These are phyloP conservation scores for Trametes maxima DNA, from an alignment of 768 basidiomycete genomes.

Conservation along the genomic window DNA sequence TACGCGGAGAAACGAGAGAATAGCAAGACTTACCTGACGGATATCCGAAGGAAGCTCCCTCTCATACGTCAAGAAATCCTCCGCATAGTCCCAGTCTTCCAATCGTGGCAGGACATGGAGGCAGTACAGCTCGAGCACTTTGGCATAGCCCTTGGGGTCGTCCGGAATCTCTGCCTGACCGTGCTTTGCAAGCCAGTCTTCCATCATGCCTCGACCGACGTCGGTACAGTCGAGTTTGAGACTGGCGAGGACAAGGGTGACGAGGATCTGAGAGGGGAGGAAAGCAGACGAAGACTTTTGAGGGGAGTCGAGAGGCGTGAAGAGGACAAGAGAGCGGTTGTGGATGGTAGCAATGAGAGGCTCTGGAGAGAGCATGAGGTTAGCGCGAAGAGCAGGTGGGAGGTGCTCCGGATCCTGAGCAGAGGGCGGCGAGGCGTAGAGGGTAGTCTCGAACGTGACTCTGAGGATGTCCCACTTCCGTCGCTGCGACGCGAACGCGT, in stretches of 20 bases:
- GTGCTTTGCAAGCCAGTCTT: slow-evolving; percentile 76
- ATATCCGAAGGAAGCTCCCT: slow-evolving; percentile 54
- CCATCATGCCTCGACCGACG: slow-evolving; percentile 64
- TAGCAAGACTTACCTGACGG: slow-evolving; percentile 50
- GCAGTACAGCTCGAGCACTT: slow-evolving; percentile 76
- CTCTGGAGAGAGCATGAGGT: slow-evolving; percentile 60
- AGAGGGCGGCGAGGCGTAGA: slow-evolving; percentile 59
- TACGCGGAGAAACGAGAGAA: slow-evolving; percentile 4
- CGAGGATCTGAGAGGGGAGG: slow-evolving; percentile 69
- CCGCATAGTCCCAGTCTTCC: slow-evolving; percentile 79
- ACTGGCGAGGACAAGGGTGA: slow-evolving; percentile 70
- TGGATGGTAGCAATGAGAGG: slow-evolving; percentile 58
- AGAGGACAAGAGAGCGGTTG: slow-evolving; percentile 66
- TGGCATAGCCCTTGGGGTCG: slow-evolving; percentile 57
- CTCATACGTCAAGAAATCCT: slow-evolving; percentile 76
- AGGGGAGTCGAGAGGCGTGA: slow-evolving; percentile 51
- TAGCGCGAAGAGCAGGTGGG: slow-evolving; percentile 54
- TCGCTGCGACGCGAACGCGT: slow-evolving; percentile 49
- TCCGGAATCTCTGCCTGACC: slow-evolving; percentile 37
- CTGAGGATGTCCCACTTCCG: slow-evolving; percentile 88
- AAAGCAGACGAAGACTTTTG: slow-evolving; percentile 51
- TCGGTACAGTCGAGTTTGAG: slow-evolving; percentile 65
- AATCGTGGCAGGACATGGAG: slow-evolving; percentile 71
- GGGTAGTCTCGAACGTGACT: slow-evolving; percentile 77
- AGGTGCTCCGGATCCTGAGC: slow-evolving; percentile 45